Conservation (phyloP, 129 eudicot genomes). For the Calendula officinalis region DNA sequence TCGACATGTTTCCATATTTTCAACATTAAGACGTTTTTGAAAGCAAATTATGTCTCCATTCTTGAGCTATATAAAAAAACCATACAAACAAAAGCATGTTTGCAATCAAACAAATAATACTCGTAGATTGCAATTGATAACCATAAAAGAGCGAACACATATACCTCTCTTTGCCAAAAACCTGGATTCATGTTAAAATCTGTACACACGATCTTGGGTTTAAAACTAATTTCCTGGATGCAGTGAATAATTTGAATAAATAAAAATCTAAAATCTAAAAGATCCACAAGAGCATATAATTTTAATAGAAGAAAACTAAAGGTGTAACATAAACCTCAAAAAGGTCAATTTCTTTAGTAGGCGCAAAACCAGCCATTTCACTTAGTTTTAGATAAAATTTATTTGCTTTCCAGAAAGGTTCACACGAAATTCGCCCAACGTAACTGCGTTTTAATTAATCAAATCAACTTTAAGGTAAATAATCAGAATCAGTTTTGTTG, state of each 20-base stretch:
- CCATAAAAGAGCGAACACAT: conserved; percentile 1
- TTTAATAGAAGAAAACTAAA: neutral
- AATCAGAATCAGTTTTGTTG: too few relatives aligned
- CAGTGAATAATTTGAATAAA: neutral
- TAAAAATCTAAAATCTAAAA: neutral
- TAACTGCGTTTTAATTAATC: conserved; percentile 30
- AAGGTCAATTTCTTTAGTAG: conserved; percentile 70
- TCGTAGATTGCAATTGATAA: neutral
- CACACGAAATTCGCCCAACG: conserved; percentile 62
- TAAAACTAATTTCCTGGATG: conserved; percentile 57
- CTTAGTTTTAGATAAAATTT: conserved; percentile 50
- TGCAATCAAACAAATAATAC: neutral
- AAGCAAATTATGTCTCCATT: conserved; percentile 92
- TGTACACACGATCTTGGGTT: conserved; percentile 58
- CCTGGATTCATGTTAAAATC: conserved; percentile 43
- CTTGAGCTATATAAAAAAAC: conserved; percentile 64
- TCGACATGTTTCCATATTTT: conserved; percentile 41
- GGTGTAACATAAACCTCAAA: conserved; percentile 44
- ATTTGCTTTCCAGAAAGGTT: conserved; percentile 51
- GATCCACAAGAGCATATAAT: neutral
- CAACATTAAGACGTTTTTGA: conserved; percentile 57
- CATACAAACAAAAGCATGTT: neutral
- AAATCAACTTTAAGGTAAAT: too few relatives aligned
- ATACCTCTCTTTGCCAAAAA: conserved; percentile 63
- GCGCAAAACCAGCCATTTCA: conserved; percentile 64